A percentile compares a stretch with the other conserved stretches of the same genome.
phyloP scores from a whole-genome alignment of 257 asterid genomes.

The Pogostemon cablin region DNA sequence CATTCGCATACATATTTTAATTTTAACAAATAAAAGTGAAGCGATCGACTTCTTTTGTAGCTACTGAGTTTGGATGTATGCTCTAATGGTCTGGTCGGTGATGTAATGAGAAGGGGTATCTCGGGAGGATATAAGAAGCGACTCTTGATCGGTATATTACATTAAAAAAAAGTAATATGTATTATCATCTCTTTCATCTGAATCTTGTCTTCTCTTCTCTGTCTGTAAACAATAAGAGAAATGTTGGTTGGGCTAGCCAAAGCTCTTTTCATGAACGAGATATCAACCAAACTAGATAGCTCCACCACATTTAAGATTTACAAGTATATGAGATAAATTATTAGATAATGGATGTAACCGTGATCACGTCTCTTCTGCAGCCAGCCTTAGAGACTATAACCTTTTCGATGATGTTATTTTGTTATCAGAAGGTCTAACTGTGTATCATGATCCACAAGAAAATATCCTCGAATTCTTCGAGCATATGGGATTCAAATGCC shows the following conservation, averaged over 20 bases:
- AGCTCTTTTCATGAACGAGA: slow-evolving; percentile 34
- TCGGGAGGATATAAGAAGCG: slow-evolving; percentile 37
- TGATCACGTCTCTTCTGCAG: slow-evolving; percentile 29
- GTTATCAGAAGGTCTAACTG: slow-evolving; percentile 27
- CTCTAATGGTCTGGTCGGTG: slow-evolving; percentile 29
- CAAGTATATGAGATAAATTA: slow-evolving; percentile 26
- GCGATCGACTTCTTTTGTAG: neutral
- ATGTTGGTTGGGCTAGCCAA: slow-evolving; percentile 35
- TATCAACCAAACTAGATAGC: slow-evolving; percentile 31
- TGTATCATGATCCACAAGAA: slow-evolving; percentile 26
- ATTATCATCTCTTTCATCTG: neutral
- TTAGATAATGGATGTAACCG: slow-evolving; percentile 18
- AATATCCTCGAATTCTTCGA: slow-evolving; percentile 26
- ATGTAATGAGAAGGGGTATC: slow-evolving; percentile 32
- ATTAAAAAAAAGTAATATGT: no score
- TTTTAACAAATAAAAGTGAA: neutral
- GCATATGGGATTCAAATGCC: slow-evolving; percentile 32
- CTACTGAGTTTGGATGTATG: slow-evolving; percentile 31
- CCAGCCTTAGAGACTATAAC: slow-evolving; percentile 31
- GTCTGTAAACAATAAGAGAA: slow-evolving; percentile 8
- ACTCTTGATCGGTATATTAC: slow-evolving; percentile 27
- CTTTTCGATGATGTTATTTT: slow-evolving; percentile 30
- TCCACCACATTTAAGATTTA: slow-evolving; percentile 30
- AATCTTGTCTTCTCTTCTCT: neutral
- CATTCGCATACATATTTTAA: neutral